phyloP scores from a whole-genome alignment of 768 basidiomycete species.

The Pleurotus eryngii region DNA sequence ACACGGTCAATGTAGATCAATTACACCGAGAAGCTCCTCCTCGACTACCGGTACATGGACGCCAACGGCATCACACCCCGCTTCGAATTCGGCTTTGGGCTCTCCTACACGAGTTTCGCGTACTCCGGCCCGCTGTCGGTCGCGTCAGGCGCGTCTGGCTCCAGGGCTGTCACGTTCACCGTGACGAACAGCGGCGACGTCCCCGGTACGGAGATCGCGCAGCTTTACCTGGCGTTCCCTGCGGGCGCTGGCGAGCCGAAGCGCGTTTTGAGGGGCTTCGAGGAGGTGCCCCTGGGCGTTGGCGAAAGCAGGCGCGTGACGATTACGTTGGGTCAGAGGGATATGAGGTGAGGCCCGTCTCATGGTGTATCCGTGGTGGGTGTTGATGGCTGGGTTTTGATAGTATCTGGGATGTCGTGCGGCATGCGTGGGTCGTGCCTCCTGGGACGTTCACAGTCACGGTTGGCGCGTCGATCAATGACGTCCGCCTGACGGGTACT shows the following conservation, averaged over 20 bases:
- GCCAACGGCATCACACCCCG: constrained; percentile 32
- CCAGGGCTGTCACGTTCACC: not conserved
- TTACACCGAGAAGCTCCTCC: constrained; percentile 64
- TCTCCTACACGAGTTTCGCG: constrained; percentile 67
- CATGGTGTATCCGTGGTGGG: not conserved
- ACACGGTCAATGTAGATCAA: constrained; percentile 37
- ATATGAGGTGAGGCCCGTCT: not conserved
- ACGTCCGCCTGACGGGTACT: constrained; percentile 13
- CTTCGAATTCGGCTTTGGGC: constrained; percentile 7
- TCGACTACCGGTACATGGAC: constrained; percentile 75
- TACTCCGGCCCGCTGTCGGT: constrained; percentile 36
- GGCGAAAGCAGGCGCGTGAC: not conserved
- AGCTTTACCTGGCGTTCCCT: not conserved
- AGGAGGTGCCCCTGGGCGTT: not conserved
- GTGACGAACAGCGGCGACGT: not conserved
- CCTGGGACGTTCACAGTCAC: constrained; percentile 12
- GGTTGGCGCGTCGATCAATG: constrained; percentile 16
- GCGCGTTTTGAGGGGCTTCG: constrained; percentile 1
- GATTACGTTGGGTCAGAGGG: not conserved
- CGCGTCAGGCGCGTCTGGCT: not conserved
- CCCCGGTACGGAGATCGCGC: not conserved
- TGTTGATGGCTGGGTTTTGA: not conserved
- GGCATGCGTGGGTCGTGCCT: constrained; percentile 6
- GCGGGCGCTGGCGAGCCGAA: not conserved
- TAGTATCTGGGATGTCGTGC: constrained; percentile 6